Evolutionary conservation across 129 eudicot species (phyloP).

Genomic region (Cynara cardunculus): DNA sequence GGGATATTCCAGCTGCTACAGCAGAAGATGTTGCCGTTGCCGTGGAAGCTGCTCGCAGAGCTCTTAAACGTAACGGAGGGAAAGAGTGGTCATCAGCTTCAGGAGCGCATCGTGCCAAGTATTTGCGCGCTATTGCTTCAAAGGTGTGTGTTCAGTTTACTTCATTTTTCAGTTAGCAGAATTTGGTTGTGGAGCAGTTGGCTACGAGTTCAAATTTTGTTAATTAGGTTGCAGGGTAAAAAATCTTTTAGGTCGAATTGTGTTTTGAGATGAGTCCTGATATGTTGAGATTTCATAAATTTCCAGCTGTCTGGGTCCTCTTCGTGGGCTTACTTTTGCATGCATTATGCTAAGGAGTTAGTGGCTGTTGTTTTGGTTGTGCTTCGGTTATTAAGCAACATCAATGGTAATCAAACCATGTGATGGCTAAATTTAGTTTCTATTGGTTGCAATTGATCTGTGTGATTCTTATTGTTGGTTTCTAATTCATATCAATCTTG

Average conservation of each 20-base stretch:
- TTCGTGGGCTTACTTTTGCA: background rate
- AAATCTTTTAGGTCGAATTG: background rate
- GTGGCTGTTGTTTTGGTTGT: background rate
- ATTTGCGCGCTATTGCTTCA: slow-evolving; percentile 84
- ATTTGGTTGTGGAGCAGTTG: background rate
- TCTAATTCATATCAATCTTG: background rate
- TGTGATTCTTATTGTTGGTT: background rate
- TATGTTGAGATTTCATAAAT: background rate
- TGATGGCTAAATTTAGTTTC: background rate
- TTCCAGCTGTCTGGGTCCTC: background rate
- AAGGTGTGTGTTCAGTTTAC: slow-evolving; percentile 39
- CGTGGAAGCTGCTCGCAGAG: slow-evolving; percentile 62
- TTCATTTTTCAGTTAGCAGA: background rate
- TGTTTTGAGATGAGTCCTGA: background rate
- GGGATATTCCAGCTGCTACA: slow-evolving; percentile 76
- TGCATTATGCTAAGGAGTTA: background rate
- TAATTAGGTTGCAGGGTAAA: background rate
- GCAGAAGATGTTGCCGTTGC: slow-evolving; percentile 68
- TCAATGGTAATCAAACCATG: background rate
- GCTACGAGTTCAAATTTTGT: background rate
- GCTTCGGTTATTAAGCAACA: background rate
- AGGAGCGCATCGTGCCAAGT: slow-evolving; percentile 87
- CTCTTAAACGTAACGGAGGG: slow-evolving; percentile 51
- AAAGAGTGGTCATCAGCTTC: slow-evolving; percentile 76
- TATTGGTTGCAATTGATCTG: background rate